Base-by-base conservation (phyloP, 1,139 yeast genomes). In the Zygosaccharomyces sapae region DNA sequence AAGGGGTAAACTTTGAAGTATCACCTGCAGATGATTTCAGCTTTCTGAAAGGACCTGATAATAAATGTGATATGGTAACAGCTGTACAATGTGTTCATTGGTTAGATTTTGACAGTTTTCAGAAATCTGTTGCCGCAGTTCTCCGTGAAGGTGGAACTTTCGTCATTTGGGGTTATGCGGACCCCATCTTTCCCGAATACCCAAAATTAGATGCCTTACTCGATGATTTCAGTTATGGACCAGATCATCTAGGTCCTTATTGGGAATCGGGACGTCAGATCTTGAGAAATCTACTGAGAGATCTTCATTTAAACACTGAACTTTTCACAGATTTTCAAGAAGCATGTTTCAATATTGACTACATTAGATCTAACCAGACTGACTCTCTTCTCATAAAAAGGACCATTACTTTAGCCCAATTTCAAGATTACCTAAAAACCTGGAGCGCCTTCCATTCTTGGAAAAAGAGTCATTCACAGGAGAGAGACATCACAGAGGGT, bases 11-110 rank as follows among this genome's bases (percentile, higher is more conserved):
- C 41, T 56, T 45, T 44, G 44, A 45, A 9, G 51, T 62, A 2
- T 72, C 74, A 16, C 52, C 70, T 1, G 77, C 68, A 12, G 72
- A 68, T 19, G 49, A 60, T 20, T 51, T 67, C 29, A 33, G 37
- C n/a, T 44, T 47, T 19, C 13, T 46, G 12, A 53, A 49, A 22
- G 49, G 47, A 3, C 45, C 22, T 25, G 42, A 55, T 6, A 51
- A 46, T 43, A 45, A 76, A 0, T 73, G 79, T 8, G 89, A 83
- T 59, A 55, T 85, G 52, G 68, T 86, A 12, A 76, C 86, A 1
- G 81, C 81, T 5, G 94, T 89, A 0, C 88, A 87, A 62, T 83
- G 89, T 40, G 76, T 77, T 10, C 95, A 87, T 63, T 87, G 95
- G 95, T 76, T 86, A 45, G 73, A 82, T 36, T 77, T 77, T 51